These are phyloP conservation scores for Sporothrix euskadiensis DNA, from an alignment of 2,329 filamentous ascomycete genomes.

Conservation along the genomic window DNA sequence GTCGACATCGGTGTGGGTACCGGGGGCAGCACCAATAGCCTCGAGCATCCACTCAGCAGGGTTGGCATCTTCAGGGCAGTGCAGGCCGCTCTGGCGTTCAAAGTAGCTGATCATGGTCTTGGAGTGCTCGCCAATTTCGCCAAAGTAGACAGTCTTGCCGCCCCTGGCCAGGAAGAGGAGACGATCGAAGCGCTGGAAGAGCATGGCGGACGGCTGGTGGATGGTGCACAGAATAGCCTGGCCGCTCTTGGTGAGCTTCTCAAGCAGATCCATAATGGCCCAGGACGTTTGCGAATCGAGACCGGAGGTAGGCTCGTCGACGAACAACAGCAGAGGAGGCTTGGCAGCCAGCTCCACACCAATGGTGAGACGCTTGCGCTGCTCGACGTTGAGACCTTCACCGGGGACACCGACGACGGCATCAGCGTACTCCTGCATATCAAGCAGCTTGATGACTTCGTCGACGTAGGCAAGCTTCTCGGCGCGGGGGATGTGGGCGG, in stretches of 20 bases:
- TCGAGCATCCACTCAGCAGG: constrained; percentile 80
- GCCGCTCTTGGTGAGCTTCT: constrained; percentile 85
- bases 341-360: constrained; percentile 84
- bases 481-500: constrained; percentile 65
- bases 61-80: constrained; percentile 69
- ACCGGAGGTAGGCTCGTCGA: constrained; percentile 93
- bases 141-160: constrained; percentile 79
- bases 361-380: constrained; percentile 75
- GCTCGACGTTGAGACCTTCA: constrained; percentile 74
- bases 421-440: constrained; percentile 88
- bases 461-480: constrained; percentile 90
- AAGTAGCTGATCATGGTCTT: constrained; percentile 71
- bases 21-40: constrained; percentile 64
- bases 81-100: constrained; percentile 66
- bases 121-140: constrained; percentile 68
- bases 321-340: constrained; percentile 83
- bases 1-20: constrained; percentile 62
- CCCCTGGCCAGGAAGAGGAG: constrained; percentile 77
- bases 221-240: constrained; percentile 97
- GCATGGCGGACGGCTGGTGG: constrained; percentile 92
- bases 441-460: constrained; percentile 86
- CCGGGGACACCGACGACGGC: constrained; percentile 88
- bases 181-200: constrained; percentile 88
- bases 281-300: constrained; percentile 91
- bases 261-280: constrained; percentile 84